phyloP scores from a whole-genome alignment of 768 basidiomycete genomes.

The Tulasnella sp. region DNA sequence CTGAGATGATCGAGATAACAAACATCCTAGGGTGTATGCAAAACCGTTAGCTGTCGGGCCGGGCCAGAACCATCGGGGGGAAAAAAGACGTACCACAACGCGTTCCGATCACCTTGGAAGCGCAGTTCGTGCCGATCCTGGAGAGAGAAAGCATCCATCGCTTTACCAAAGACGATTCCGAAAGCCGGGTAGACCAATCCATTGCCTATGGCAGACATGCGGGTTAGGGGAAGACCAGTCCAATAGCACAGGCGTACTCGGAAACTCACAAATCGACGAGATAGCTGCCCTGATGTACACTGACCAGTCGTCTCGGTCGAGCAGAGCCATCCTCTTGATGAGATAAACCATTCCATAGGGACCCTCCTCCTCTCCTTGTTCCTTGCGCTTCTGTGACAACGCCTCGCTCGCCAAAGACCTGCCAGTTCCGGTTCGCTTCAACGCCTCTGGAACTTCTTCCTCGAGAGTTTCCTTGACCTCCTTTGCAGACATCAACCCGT shows the following conservation, averaged over 20 bases:
- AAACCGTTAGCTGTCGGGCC: constrained; percentile 28
- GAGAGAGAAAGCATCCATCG: constrained; percentile 33
- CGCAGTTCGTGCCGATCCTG: constrained; percentile 45
- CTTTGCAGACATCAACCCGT: constrained; percentile 35
- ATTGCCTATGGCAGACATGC: constrained; percentile 35
- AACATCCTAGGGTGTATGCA: constrained; percentile 54
- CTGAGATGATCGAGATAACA: constrained; percentile 69
- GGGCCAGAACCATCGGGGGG: not conserved
- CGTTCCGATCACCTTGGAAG: constrained; percentile 61
- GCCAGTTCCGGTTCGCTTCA: constrained; percentile 47
- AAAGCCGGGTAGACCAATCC: constrained; percentile 72
- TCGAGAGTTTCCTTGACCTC: constrained; percentile 56
- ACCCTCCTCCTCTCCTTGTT: not conserved
- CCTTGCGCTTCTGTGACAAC: constrained; percentile 46
- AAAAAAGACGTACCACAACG: constrained; percentile 37
- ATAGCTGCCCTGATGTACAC: constrained; percentile 59
- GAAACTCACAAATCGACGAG: constrained; percentile 45
- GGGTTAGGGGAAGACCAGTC: constrained; percentile 34
- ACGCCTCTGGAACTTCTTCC: constrained; percentile 58
- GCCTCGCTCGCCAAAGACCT: constrained; percentile 67
- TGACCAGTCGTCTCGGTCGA: constrained; percentile 58
- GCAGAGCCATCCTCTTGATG: constrained; percentile 62
- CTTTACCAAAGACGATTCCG: constrained; percentile 58
- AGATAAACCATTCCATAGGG: constrained; percentile 52
- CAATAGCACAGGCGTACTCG: not conserved